phyloP scores from a whole-genome alignment of 352 stramenopile genomes.

The Pseudoperonospora humuli region DNA sequence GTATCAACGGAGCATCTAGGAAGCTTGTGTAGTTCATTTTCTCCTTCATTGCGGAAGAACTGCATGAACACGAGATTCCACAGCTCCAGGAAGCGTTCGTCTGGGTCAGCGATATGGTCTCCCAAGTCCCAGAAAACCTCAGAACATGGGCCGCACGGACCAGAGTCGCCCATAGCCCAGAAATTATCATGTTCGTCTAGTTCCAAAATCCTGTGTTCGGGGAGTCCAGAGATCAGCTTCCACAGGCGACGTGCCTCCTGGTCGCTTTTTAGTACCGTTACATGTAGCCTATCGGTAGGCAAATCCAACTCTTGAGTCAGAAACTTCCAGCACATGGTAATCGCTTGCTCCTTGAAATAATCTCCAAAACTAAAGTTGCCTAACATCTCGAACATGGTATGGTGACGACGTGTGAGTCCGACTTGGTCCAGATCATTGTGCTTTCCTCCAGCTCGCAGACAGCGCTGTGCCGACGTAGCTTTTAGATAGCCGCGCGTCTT shows the following conservation, averaged over 20 bases:
- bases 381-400: conserved; percentile 99
- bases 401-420: conserved; percentile 94
- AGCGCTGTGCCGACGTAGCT: conserved; percentile 94
- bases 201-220: conserved; percentile 39
- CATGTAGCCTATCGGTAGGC: conserved; percentile 45
- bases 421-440: conserved; percentile 99
- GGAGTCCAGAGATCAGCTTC: conserved; percentile 43
- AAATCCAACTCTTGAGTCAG: conserved; percentile 86
- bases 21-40: conserved; percentile 66
- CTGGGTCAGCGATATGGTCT: conserved; percentile 71
- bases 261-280: conserved; percentile 63
- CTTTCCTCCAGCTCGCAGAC: conserved; percentile 95
- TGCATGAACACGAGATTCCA: conserved; percentile 99
- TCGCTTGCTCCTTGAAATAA: conserved; percentile 97
- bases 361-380: conserved; percentile 97
- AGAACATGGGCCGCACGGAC: conserved; percentile 90
- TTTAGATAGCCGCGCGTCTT: conserved; percentile 78
- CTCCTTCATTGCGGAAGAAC: conserved; percentile 88
- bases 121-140: conserved; percentile 94
- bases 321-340: conserved; percentile 91
- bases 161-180: conserved; percentile 94
- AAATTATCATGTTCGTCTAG: conserved; percentile 93
- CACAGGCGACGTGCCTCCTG: conserved; percentile 51
- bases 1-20: conserved; percentile 93
- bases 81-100: conserved; percentile 87